A percentile compares a stretch with the other conserved stretches of the same genome.
Conservation (phyloP, 225 moss, liverwort and hornwort species). For the Sphagnum tenellum region DNA sequence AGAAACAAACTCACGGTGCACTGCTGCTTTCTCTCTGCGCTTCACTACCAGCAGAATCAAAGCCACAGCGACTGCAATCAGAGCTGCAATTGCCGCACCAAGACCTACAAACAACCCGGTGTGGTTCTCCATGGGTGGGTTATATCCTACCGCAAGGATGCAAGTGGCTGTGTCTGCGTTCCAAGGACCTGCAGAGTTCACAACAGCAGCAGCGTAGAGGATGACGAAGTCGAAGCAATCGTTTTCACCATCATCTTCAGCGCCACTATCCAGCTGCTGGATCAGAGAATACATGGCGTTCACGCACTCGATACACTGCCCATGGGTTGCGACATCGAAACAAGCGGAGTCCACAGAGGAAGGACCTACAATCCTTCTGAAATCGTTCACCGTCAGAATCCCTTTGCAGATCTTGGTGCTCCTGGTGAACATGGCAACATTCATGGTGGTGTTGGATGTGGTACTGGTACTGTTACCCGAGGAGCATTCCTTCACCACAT, state of each 20-base stretch:
- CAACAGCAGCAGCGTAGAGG: no score
- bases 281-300: constrained; percentile 3
- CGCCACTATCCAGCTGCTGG: neutral
- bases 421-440: constrained; percentile 9
- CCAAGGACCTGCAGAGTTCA: no score
- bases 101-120: no score
- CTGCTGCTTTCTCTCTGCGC: neutral
- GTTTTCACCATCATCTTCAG: neutral
- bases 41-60: no score
- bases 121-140: no score
- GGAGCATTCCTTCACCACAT: constrained; percentile 17
- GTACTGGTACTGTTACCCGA: neutral
- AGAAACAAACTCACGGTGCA: neutral
- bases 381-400: constrained; percentile 20
- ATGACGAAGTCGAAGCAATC: constrained; percentile 10
- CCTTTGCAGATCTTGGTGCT: constrained; percentile 17
- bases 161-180: no score
- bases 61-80: no score
- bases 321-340: constrained; percentile 8
- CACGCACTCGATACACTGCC: constrained; percentile 19
- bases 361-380: constrained; percentile 4
- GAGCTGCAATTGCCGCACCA: no score
- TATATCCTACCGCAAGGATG: no score
- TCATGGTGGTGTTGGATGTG: neutral
- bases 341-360: constrained; percentile 10